phyloP scores from a whole-genome alignment of 2,329 filamentous ascomycete species.

The Decorospora gaudefroyi region DNA sequence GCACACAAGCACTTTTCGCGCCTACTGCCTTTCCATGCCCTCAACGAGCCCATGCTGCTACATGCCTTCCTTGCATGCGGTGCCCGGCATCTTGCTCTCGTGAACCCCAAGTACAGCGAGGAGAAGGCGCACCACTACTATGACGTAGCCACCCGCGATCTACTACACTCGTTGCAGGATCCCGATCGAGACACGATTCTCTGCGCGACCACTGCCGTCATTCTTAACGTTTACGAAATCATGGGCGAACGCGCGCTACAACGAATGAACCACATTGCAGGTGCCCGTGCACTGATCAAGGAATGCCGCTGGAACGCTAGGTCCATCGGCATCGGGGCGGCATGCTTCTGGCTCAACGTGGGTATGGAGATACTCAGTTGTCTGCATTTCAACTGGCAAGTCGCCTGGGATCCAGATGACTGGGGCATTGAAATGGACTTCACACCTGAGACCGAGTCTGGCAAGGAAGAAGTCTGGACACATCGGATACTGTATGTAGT shows the following conservation, averaged over 20 bases:
- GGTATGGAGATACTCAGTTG: conserved; percentile 89
- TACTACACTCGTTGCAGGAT: conserved; percentile 78
- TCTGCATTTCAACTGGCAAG: conserved; percentile 82
- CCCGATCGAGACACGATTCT: conserved; percentile 81
- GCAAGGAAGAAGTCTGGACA: conserved; percentile 81
- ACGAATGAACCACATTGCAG: conserved; percentile 87
- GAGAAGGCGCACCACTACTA: conserved; percentile 83
- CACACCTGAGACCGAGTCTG: conserved; percentile 59
- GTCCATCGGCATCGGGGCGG: conserved; percentile 76
- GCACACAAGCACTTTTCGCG: conserved; percentile 82
- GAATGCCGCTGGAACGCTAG: conserved; percentile 87
- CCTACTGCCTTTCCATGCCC: conserved; percentile 78
- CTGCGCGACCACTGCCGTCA: conserved; percentile 83
- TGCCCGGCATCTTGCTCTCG: conserved; percentile 75
- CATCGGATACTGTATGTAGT: conserved; percentile 87
- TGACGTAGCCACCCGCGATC: conserved; percentile 77
- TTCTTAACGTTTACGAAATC: conserved; percentile 89
- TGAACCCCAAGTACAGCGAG: conserved; percentile 70
- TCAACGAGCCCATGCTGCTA: conserved; percentile 83
- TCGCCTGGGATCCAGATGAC: conserved; percentile 85
- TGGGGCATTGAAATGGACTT: conserved; percentile 87
- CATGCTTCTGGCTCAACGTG: conserved; percentile 94
- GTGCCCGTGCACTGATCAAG: conserved; percentile 81
- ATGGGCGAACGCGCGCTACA: conserved; percentile 81
- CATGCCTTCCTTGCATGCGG: conserved; percentile 90